Conservation (phyloP, 176 grass and related monocot genomes). For the Metroxylon sagu region DNA sequence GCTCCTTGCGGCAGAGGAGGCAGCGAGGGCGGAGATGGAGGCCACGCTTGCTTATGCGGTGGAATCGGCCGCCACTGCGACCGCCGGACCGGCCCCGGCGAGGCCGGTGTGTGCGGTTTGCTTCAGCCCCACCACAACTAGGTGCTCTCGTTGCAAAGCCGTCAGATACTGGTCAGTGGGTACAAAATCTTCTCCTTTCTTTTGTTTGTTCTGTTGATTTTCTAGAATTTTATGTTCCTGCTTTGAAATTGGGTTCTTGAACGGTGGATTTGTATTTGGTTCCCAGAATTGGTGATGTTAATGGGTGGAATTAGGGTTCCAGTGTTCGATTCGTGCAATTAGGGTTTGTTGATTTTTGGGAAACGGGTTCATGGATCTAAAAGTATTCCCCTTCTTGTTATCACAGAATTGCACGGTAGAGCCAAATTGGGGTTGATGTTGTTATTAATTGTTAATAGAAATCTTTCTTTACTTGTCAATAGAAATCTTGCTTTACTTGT, state of each 20-base stretch:
- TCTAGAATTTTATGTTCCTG: neutral
- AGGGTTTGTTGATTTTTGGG: no score
- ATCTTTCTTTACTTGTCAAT: no score
- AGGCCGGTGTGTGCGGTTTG: conserved; percentile 51
- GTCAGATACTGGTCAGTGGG: conserved; percentile 73
- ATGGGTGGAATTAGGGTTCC: no score
- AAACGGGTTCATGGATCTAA: no score
- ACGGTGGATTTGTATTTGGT: no score
- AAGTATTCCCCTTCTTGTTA: no score
- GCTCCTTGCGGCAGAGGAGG: conserved; percentile 44
- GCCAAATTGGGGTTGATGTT: no score
- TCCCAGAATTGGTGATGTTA: no score
- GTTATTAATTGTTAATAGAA: no score
- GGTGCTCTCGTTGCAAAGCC: conserved; percentile 75
- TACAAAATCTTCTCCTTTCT: conserved; percentile 12
- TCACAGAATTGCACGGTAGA: no score
- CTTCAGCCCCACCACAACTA: conserved; percentile 33
- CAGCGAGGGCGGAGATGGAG: conserved; percentile 38
- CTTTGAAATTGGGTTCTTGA: neutral
- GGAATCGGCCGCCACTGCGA: neutral
- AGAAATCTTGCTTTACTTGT: no score
- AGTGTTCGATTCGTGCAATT: no score
- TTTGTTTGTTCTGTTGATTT: conserved; percentile 23
- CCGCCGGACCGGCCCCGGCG: conserved; percentile 16
- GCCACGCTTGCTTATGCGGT: conserved; percentile 5